These are phyloP conservation scores for Colletotrichum noveboracense DNA, from an alignment of 2,329 filamentous ascomycete genomes.

Conservation along the genomic window DNA sequence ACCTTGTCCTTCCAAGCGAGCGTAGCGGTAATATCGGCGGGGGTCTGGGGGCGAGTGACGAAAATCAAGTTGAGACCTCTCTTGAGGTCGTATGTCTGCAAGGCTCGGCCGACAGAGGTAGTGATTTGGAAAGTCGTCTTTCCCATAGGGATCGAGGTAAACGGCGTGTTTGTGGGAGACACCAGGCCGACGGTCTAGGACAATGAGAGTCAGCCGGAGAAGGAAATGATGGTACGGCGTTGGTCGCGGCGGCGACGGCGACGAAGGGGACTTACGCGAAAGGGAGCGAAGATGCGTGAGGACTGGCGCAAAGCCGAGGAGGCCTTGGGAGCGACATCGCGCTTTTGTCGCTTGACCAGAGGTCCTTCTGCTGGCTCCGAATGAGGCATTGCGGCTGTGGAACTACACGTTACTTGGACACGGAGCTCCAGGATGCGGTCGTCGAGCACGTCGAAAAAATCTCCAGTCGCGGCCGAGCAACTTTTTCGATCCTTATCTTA, in stretches of 20 bases:
- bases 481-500: slow-evolving; percentile 18
- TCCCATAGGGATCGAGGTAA: slow-evolving; percentile 85
- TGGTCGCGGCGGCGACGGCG: background rate
- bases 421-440: background rate
- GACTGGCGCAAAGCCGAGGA: slow-evolving; percentile 47
- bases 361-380: slow-evolving; percentile 62
- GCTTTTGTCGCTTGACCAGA: slow-evolving; percentile 79
- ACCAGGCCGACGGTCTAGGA: slow-evolving; percentile 87
- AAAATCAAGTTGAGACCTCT: slow-evolving; percentile 92
- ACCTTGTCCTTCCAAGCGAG: slow-evolving; percentile 86
- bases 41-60: slow-evolving; percentile 89
- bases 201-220: background rate
- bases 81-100: slow-evolving; percentile 96
- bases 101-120: slow-evolving; percentile 85
- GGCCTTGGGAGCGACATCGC: slow-evolving; percentile 47
- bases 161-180: slow-evolving; percentile 88
- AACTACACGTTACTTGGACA: background rate
- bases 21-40: slow-evolving; percentile 83
- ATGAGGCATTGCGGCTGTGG: slow-evolving; percentile 54
- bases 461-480: background rate
- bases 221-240: background rate
- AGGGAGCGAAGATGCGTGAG: slow-evolving; percentile 91
- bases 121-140: slow-evolving; percentile 98
- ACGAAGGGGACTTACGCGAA: slow-evolving; percentile 68
- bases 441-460: background rate